Base-by-base conservation (phyloP, 148 eudicot genomes). In the Vaccinium corymbosum region DNA sequence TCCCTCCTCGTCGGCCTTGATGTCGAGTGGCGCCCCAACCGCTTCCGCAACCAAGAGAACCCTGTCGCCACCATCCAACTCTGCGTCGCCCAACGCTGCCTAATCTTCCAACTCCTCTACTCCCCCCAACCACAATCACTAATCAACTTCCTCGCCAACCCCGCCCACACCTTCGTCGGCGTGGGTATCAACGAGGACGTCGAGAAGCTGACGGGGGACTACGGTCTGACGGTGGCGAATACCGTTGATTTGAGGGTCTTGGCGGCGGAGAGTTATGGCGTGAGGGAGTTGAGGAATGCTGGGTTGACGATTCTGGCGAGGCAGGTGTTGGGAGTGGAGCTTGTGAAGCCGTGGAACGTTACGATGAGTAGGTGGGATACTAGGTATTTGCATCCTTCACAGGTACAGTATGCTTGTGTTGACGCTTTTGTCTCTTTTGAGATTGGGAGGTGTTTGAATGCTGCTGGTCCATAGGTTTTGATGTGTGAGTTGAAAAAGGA, bases 301-400 rank as follows among this genome's bases (percentile, higher is more conserved):
- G 81, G 84, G 57, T 42, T 85, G 81, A 16, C 46, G 32, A 38
- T 4, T 4, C 35, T 92, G 83, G 76, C 86, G 15, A 42, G 62
- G 29, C 82, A 77, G 79, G 89, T 92, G 35, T 14, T 93, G 57
- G 91, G 87, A 11, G 81, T 84, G 46, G 91, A 84, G 35, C 83
- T 93, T 22, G 72, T 10, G 32, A 93, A 93, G 89, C 92, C 93
- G 2, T 91, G 80, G 71, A 59, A 51, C 0, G 87, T 93, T 14
- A 93, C 92, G 17, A 74, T 88, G 90, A 91, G 95, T 78, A 74
- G 86, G 82, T 93, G 95, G 95, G 93, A 93, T 59, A 38, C 72
- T 32, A 86, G 70, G 55, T 88, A 87, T 87, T 80, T 91, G 66
- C 84, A 84, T 22, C 88, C 79, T 38, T 61, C 57, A 6, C 92